These are phyloP conservation scores for Candida boleticola DNA, from an alignment of 805 yeast species.

Conservation along the genomic window DNA sequence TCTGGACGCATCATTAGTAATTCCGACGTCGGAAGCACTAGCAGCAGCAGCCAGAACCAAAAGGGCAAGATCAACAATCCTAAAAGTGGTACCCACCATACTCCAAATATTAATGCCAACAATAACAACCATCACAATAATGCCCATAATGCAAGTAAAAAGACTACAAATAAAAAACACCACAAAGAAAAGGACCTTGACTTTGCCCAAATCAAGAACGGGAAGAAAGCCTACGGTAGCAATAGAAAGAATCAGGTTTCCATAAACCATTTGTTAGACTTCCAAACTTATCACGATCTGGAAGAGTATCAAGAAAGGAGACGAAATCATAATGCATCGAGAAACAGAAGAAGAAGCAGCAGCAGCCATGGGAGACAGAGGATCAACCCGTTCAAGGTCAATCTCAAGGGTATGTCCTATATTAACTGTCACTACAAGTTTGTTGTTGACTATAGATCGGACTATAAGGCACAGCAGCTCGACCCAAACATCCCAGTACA, in stretches of 20 bases:
- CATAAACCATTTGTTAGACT: constrained; percentile 67
- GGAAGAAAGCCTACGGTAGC: not conserved
- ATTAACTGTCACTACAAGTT: constrained; percentile 85
- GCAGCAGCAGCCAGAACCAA: too few species aligned
- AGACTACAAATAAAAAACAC: not conserved
- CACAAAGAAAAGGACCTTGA: constrained; percentile 1
- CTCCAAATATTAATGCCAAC: too few species aligned
- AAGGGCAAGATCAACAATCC: too few species aligned
- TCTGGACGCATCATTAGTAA: too few species aligned
- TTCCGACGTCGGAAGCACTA: too few species aligned
- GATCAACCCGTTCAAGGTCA: constrained; percentile 27
- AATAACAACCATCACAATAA: not conserved
- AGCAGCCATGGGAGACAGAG: constrained; percentile 3
- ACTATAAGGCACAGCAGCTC: constrained; percentile 53
- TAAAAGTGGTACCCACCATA: too few species aligned
- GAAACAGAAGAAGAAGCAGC: constrained; percentile 5
- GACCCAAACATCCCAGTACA: constrained; percentile 80
- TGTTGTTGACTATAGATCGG: constrained; percentile 64
- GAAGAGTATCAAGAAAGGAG: constrained; percentile 27
- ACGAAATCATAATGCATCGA: constrained; percentile 11
- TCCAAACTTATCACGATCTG: constrained; percentile 42
- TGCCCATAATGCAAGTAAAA: not conserved
- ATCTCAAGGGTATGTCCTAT: constrained; percentile 61
- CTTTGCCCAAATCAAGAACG: constrained; percentile 1
- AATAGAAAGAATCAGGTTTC: constrained; percentile 42